These are phyloP conservation scores for Colletotrichum phormii DNA, from an alignment of 2,329 filamentous ascomycete genomes.

Conservation along the genomic window DNA sequence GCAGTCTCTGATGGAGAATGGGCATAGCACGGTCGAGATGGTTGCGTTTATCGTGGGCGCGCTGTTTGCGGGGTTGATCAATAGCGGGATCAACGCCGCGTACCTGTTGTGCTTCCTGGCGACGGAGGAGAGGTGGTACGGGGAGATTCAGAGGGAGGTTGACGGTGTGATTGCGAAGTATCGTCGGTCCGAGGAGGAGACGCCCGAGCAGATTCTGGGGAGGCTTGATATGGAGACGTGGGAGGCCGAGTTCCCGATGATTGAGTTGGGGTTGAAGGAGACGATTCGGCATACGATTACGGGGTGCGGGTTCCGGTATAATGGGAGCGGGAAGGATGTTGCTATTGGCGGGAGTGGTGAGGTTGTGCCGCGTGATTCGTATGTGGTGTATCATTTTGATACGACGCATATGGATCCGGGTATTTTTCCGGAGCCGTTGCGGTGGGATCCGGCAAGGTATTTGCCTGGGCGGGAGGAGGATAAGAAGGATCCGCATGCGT, in stretches of 20 bases:
- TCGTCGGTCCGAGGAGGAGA: constrained; percentile 45
- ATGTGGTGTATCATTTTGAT: constrained; percentile 57
- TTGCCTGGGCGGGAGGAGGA: constrained; percentile 60
- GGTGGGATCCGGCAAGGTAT: constrained; percentile 64
- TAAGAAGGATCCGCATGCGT: constrained; percentile 44
- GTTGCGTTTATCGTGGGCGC: constrained; percentile 63
- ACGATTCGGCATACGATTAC: constrained; percentile 62
- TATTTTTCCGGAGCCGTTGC: constrained; percentile 59
- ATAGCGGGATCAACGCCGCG: constrained; percentile 65
- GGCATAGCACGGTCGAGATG: constrained; percentile 56
- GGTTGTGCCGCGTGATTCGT: constrained; percentile 61
- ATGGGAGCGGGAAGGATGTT: constrained; percentile 57
- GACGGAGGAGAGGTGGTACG: constrained; percentile 58
- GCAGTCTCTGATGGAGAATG: constrained; percentile 65
- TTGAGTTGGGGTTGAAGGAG: constrained; percentile 65
- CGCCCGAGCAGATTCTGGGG: constrained; percentile 51
- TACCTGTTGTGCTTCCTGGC: constrained; percentile 65
- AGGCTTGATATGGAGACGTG: constrained; percentile 62
- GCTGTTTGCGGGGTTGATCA: constrained; percentile 68
- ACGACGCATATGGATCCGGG: constrained; percentile 61
- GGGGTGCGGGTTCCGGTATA: constrained; percentile 64
- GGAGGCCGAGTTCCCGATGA: constrained; percentile 64
- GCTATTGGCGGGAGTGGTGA: constrained; percentile 57
- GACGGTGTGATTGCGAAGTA: constrained; percentile 56
- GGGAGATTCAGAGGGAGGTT: constrained; percentile 58